Evolutionary conservation across 495 filamentous ascomycete genomes (phyloP).

Genomic region (Baudoinia panamericana): DNA sequence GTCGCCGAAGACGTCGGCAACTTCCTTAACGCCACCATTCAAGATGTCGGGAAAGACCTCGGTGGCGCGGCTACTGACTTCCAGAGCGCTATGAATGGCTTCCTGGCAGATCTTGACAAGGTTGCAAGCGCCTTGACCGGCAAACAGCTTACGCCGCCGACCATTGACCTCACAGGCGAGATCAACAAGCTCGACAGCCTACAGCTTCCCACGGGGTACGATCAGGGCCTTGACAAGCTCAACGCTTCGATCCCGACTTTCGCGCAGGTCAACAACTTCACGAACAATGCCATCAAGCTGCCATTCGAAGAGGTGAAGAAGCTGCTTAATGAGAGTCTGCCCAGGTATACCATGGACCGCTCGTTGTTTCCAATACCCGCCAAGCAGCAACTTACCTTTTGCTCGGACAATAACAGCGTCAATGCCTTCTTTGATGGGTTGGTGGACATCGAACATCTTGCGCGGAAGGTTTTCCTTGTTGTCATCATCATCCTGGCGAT

Average conservation of each 20-base stretch:
- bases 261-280: slow-evolving; percentile 64
- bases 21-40: slow-evolving; percentile 60
- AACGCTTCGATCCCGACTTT: slow-evolving; percentile 74
- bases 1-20: slow-evolving; percentile 58
- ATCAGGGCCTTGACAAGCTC: slow-evolving; percentile 49
- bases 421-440: slow-evolving; percentile 73
- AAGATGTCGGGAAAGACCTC: slow-evolving; percentile 50
- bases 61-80: slow-evolving; percentile 41
- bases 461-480: slow-evolving; percentile 60
- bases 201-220: slow-evolving; percentile 50
- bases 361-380: slow-evolving; percentile 63
- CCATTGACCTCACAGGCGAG: slow-evolving; percentile 44
- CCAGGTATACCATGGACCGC: slow-evolving; percentile 62
- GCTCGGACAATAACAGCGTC: slow-evolving; percentile 70
- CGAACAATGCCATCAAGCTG: slow-evolving; percentile 50
- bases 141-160: slow-evolving; percentile 31
- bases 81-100: slow-evolving; percentile 46
- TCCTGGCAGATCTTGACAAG: slow-evolving; percentile 37
- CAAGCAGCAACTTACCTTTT: slow-evolving; percentile 75
- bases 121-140: slow-evolving; percentile 32
- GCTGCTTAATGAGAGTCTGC: slow-evolving; percentile 51
- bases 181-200: slow-evolving; percentile 55
- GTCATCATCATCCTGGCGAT: slow-evolving; percentile 57
- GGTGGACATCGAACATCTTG: slow-evolving; percentile 42
- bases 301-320: slow-evolving; percentile 68